Evolutionary conservation across 164 flowering plant genomes (phyloP).

Genomic region (Akebia trifoliata): DNA sequence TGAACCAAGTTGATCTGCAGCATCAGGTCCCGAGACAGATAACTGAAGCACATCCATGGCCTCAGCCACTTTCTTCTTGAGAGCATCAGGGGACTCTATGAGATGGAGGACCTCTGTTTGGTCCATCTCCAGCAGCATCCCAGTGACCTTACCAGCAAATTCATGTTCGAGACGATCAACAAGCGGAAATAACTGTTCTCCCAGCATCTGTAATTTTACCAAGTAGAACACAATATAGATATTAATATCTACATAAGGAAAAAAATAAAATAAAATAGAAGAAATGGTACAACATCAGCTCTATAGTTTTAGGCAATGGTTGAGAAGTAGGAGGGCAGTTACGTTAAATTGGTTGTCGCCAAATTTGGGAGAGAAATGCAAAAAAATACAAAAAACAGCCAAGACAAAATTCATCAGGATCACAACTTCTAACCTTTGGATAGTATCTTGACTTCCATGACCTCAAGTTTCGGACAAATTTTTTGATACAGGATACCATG

Average conservation of each 20-base stretch:
- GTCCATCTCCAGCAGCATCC: conserved; percentile 80
- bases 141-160: conserved; percentile 57
- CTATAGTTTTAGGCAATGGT: too few species aligned
- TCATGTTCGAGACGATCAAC: conserved; percentile 54
- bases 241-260: neutral
- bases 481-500: too few species aligned
- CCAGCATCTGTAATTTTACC: conserved; percentile 49
- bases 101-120: conserved; percentile 74
- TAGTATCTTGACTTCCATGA: too few species aligned
- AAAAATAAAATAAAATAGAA: neutral
- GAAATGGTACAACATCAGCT: too few species aligned
- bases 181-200: conserved; percentile 67
- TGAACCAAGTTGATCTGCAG: conserved; percentile 41
- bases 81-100: conserved; percentile 67
- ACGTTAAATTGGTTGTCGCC: too few species aligned
- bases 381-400: too few species aligned
- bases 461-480: too few species aligned
- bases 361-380: too few species aligned
- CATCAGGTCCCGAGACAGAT: conserved; percentile 32
- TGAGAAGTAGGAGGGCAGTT: too few species aligned
- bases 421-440: too few species aligned
- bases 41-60: conserved; percentile 57
- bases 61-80: conserved; percentile 62
- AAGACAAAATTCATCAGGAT: too few species aligned
- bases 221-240: neutral